Percentiles rank a stretch among this genome's conserved stretches.
Conservation (phyloP, 2,329 filamentous ascomycete species). For the Xylaria sp. region DNA sequence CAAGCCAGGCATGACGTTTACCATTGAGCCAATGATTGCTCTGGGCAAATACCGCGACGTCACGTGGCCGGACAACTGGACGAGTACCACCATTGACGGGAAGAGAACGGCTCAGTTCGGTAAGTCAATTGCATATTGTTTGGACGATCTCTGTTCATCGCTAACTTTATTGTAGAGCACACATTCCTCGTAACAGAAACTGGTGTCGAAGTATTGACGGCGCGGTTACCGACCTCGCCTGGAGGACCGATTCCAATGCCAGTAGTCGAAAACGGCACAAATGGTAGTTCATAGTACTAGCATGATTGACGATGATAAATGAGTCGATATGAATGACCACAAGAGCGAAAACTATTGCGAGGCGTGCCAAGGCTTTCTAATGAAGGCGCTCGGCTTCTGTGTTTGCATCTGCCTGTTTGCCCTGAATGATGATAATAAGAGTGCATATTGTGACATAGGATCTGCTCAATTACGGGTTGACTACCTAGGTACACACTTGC, state of each 20-base stretch:
- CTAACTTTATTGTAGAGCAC: slow-evolving; percentile 68
- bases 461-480: too few species aligned
- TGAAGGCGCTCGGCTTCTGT: background rate
- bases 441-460: too few species aligned
- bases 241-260: slow-evolving; percentile 77
- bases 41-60: slow-evolving; percentile 90
- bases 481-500: too few species aligned
- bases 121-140: slow-evolving; percentile 56
- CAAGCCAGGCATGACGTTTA: slow-evolving; percentile 98
- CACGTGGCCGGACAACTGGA: slow-evolving; percentile 99
- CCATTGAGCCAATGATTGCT: slow-evolving; percentile 98
- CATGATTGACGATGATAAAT: slow-evolving; percentile 17
- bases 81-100: slow-evolving; percentile 91
- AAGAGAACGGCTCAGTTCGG: slow-evolving; percentile 92
- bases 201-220: slow-evolving; percentile 85
- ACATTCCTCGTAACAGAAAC: slow-evolving; percentile 86
- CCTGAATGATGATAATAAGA: background rate
- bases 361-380: background rate
- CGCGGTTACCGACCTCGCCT: slow-evolving; percentile 76
- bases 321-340: slow-evolving; percentile 13
- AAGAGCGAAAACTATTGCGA: slow-evolving; percentile 3
- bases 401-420: background rate
- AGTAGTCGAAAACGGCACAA: slow-evolving; percentile 37
- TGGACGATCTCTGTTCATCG: background rate
- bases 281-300: slow-evolving; percentile 30